These are phyloP conservation scores for Eucalyptus camaldulensis DNA, from an alignment of 345 rosid species.

Conservation along the genomic window DNA sequence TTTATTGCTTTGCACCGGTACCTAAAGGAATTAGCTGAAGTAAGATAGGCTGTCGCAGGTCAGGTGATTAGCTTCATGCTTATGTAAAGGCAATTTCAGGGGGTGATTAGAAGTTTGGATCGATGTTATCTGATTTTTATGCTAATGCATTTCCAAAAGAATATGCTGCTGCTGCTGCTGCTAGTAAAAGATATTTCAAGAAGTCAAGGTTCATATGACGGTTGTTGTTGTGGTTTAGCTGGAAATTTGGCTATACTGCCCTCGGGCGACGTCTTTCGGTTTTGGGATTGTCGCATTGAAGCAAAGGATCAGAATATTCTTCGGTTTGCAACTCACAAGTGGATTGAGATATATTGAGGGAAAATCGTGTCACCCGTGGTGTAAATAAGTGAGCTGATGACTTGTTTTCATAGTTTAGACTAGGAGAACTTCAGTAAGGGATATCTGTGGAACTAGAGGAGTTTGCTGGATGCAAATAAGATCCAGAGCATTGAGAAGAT, in stretches of 20 bases:
- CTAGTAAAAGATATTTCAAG: background rate
- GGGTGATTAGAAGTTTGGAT: background rate
- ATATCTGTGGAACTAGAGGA: background rate
- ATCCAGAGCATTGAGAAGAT: background rate
- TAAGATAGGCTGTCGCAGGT: background rate
- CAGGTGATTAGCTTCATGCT: background rate
- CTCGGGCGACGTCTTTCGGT: background rate
- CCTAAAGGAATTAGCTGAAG: background rate
- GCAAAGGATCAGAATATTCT: background rate
- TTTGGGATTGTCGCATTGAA: background rate
- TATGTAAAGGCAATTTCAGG: background rate
- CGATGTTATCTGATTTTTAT: background rate
- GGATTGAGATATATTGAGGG: background rate
- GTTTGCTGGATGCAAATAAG: background rate
- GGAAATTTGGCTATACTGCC: background rate
- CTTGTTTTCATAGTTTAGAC: background rate
- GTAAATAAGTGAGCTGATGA: background rate
- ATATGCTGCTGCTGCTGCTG: background rate
- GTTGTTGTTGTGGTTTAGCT: background rate
- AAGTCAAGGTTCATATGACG: background rate
- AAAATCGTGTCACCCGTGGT: background rate
- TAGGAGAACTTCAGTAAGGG: background rate
- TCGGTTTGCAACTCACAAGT: background rate
- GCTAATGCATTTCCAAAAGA: background rate
- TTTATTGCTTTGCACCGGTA: background rate